Percentiles rank a stretch among this genome's conserved stretches.
Conservation (phyloP, 2,329 filamentous ascomycete genomes). For the Fusarium nelsonii region DNA sequence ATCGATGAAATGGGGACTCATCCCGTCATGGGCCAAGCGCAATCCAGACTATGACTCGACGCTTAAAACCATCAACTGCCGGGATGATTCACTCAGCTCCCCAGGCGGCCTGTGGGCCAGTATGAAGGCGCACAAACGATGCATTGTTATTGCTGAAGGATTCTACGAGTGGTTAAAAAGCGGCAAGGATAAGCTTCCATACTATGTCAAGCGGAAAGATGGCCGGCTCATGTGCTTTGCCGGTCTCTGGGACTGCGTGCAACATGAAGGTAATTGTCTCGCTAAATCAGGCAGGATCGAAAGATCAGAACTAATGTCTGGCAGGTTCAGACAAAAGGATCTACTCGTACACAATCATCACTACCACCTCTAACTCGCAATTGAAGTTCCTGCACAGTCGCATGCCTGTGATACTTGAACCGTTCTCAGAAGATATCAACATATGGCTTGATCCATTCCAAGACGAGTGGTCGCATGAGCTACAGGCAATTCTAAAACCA, state of each 20-base stretch:
- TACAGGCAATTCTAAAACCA: slow-evolving; percentile 84
- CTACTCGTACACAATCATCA: slow-evolving; percentile 95
- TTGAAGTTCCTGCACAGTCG: slow-evolving; percentile 90
- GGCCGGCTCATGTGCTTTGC: slow-evolving; percentile 89
- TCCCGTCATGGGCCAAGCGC: slow-evolving; percentile 93
- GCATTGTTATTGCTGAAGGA: slow-evolving; percentile 87
- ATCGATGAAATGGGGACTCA: slow-evolving; percentile 94
- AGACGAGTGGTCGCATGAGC: slow-evolving; percentile 79
- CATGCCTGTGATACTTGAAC: slow-evolving; percentile 93
- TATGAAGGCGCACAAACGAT: slow-evolving; percentile 91
- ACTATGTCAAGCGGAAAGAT: slow-evolving; percentile 86
- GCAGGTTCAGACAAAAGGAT: slow-evolving; percentile 67
- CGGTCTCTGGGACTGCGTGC: slow-evolving; percentile 90
- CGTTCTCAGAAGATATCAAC: slow-evolving; percentile 75
- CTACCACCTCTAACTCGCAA: slow-evolving; percentile 85
- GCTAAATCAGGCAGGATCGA: too few species aligned
- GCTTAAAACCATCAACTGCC: slow-evolving; percentile 94
- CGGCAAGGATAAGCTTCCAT: slow-evolving; percentile 81
- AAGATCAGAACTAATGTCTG: neutral
- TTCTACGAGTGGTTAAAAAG: slow-evolving; percentile 98
- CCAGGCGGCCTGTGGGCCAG: slow-evolving; percentile 88
- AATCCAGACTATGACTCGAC: slow-evolving; percentile 81
- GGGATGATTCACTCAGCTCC: slow-evolving; percentile 84
- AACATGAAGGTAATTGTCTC: slow-evolving; percentile 73
- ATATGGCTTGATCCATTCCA: slow-evolving; percentile 83